phyloP scores from a whole-genome alignment of 2,329 filamentous ascomycete species.

The Claviceps cyperi region DNA sequence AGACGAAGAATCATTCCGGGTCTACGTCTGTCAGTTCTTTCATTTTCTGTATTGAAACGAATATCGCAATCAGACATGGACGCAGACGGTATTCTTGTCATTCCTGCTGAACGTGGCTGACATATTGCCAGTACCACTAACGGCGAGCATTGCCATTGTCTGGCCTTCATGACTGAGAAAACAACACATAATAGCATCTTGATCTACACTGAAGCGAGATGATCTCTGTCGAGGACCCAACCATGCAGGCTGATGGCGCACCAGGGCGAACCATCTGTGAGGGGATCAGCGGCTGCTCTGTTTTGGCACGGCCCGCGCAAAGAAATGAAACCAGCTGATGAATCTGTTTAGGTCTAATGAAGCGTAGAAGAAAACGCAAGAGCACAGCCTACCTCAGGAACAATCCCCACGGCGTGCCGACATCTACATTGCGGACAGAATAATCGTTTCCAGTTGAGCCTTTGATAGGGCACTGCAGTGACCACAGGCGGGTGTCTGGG shows the following conservation, averaged over 20 bases:
- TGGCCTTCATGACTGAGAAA: slow-evolving; percentile 61
- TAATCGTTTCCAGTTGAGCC: slow-evolving; percentile 44
- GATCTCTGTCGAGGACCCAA: slow-evolving; percentile 76
- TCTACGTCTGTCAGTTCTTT: slow-evolving; percentile 20
- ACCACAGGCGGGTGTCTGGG: slow-evolving; percentile 56
- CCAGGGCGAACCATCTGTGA: slow-evolving; percentile 62
- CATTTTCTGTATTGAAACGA: neutral
- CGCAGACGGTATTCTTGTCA: slow-evolving; percentile 47
- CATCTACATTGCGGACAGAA: slow-evolving; percentile 34
- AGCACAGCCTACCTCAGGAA: slow-evolving; percentile 32
- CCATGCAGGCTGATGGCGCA: slow-evolving; percentile 73
- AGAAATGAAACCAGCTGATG: neutral
- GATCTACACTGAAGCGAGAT: slow-evolving; percentile 49
- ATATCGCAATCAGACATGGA: slow-evolving; percentile 38
- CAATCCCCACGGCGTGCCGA: slow-evolving; percentile 49
- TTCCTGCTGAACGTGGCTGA: slow-evolving; percentile 55
- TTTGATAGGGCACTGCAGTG: slow-evolving; percentile 41
- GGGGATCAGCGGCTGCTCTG: neutral
- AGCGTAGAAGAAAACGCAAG: neutral
- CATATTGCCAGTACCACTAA: slow-evolving; percentile 61
- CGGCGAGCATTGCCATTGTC: slow-evolving; percentile 62
- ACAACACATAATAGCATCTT: slow-evolving; percentile 64
- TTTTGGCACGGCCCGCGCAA: neutral
- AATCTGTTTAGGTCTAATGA: neutral
- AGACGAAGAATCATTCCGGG: slow-evolving; percentile 50